A percentile compares a stretch with the other conserved stretches of the same genome.
phyloP scores from a whole-genome alignment of 352 stramenopile species.

The Phytopythium helicoides region DNA sequence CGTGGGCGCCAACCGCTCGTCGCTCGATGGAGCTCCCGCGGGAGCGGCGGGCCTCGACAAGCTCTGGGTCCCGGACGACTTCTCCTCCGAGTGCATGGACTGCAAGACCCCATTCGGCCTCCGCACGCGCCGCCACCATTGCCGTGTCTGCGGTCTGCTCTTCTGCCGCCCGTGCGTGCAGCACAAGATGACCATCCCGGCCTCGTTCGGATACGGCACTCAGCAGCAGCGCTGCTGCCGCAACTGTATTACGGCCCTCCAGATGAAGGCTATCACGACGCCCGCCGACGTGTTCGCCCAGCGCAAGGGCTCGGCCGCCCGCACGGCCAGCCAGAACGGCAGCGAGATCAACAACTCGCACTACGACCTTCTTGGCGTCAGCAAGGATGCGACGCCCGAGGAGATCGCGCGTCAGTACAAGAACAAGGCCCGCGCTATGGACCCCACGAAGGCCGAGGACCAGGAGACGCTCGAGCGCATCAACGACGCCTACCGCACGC shows the following conservation, averaged over 20 bases:
- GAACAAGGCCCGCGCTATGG: constrained; percentile 60
- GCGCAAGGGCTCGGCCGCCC: constrained; percentile 56
- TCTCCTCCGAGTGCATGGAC: constrained; percentile 86
- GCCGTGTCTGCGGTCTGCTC: constrained; percentile 78
- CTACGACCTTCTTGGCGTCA: constrained; percentile 75
- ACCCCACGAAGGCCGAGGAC: constrained; percentile 58
- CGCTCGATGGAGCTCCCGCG: constrained; percentile 44
- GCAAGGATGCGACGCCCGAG: constrained; percentile 58
- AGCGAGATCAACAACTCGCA: constrained; percentile 38
- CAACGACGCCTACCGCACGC: constrained; percentile 72
- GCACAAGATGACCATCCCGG: constrained; percentile 81
- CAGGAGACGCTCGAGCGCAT: constrained; percentile 75
- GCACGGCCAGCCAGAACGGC: constrained; percentile 34
- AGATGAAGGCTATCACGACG: constrained; percentile 87
- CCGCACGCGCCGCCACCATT: constrained; percentile 82
- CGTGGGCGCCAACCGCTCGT: constrained; percentile 34
- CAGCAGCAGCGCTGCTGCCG: constrained; percentile 75
- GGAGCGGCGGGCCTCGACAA: constrained; percentile 78
- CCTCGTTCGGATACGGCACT: constrained; percentile 79
- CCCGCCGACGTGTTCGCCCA: constrained; percentile 83
- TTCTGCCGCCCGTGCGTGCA: constrained; percentile 81
- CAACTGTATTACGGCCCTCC: constrained; percentile 75
- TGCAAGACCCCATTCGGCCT: constrained; percentile 83
- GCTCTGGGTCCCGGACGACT: constrained; percentile 87
- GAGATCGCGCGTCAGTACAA: constrained; percentile 83